Base-by-base conservation (phyloP, 1,284 basidiomycete species). In the Microbotryum lychnidis-dioicae region DNA sequence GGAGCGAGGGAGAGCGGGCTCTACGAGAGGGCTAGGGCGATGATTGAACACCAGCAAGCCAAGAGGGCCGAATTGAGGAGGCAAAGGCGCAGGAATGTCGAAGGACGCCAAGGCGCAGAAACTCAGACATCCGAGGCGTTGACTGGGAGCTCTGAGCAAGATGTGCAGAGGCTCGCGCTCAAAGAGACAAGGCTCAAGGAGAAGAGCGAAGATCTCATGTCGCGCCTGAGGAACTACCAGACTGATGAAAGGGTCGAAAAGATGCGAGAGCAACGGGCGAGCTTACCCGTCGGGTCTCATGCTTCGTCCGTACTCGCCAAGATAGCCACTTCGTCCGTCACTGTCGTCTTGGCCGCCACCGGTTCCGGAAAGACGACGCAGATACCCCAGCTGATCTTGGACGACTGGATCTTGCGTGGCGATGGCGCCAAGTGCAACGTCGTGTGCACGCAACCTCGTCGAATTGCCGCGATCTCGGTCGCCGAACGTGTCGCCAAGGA, bases 361-460 rank as follows among this genome's bases (percentile, higher is more conserved):
- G 92, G 93, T 50, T 96, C 91, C 1, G 93, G 93, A 10, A 97
- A 97, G 78, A 96, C 92, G 9, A 97, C 93, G 0, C 93, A 97
- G 74, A 84, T 97, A 46, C 93, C 93, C 3, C 93, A 97, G 76
- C 80, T 97, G 54, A 84, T 97, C 64, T 82, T 97, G 54, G 92
- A 97, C 72, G 82, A 89, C 56, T 87, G 81, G 72, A 93, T 92
- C 68, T 80, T 86, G 33, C 79, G 80, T 42, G 87, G 85, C 31
- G 80, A 89, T 63, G 93, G 93, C 18, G 85, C 89, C 1, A 78
- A 80, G 56, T 97, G 92, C 77, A 96, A 97, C 75, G 84, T 97
- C 69, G 79, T 97, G 54, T 96, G 91, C 73, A 97, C 93, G 0
- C 93, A 97, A 73, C 93, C 93, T 9, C 83, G 93, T 63, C 84